Base-by-base conservation (phyloP, 305 asterid species). In the Fraxinus xanthoxyloides region DNA sequence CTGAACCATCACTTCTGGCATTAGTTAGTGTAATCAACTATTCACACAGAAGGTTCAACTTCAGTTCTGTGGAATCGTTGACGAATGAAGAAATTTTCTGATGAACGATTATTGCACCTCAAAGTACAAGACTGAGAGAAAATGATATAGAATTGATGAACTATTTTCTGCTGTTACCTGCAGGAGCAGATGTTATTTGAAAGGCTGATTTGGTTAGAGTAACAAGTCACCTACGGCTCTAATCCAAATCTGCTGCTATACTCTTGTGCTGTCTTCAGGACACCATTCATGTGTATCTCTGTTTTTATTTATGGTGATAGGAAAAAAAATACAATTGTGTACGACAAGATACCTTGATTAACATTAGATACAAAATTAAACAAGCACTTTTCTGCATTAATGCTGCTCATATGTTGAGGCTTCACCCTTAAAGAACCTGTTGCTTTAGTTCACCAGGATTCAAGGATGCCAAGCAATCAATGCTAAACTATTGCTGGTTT, bases 1-100 rank as follows among this genome's bases (percentile, higher is more conserved):
- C 85, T 6, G 76, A 79, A 80, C 76, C 8, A 65, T 70, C 72
- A 48, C 59, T 70, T 84, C 70, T 76, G 34, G 70, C 75, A 46
- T 43, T 23, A 21, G 51, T 77, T 36, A 6, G 23, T 8, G 81
- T 59, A 59, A 59, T 77, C 76, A 28, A 79, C 72, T 19, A 32
- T 28, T 76, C 82, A 10, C 24, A 12, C 23, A 31, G 31, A 72
- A 36, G 43, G 9, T 32, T 70, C 5, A 78, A 67, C 9, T 79
- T 21, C 3, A 26, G 30, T 30, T 70, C 59, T 15, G 26, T 19
- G 32, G 36, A 54, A 54, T 54, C 63, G n/a, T 54, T 54, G 63
- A 54, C 5, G 24, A 54, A n/a, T 54, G 24, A n/a, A 54, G 24
- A 54, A 5, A 28, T 34, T 23, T 40, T 26, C 72, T 46, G 28